Percentiles rank a stretch among this genome's conserved stretches.
These are phyloP conservation scores for Phyllosticta ampelicida DNA, from an alignment of 2,329 filamentous ascomycete species.

Conservation along the genomic window DNA sequence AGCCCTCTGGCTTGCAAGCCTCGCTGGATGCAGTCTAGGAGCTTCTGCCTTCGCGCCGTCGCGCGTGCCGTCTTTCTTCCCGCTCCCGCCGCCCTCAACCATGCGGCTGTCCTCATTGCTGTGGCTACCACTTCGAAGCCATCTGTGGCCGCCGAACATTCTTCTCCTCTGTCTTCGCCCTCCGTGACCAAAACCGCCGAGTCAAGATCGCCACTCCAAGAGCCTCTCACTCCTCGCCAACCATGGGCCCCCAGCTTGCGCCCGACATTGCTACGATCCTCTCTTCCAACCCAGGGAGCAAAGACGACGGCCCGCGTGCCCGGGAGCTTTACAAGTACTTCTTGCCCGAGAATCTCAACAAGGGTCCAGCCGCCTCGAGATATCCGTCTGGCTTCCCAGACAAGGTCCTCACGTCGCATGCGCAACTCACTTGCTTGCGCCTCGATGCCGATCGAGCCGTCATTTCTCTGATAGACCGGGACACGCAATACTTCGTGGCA, in stretches of 20 bases:
- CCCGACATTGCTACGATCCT: not conserved
- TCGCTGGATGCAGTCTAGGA: not conserved
- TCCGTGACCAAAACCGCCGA: not conserved
- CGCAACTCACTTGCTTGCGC: conserved; percentile 27
- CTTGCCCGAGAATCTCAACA: conserved; percentile 12
- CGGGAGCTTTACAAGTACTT: conserved; percentile 23
- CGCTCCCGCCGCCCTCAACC: not conserved
- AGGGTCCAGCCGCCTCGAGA: not conserved
- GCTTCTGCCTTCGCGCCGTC: not conserved
- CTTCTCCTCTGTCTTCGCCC: not conserved
- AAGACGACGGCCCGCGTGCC: conserved; percentile 13
- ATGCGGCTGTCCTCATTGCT: not conserved
- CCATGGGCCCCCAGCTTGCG: not conserved
- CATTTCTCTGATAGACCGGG: conserved; percentile 38
- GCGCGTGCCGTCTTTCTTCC: not conserved
- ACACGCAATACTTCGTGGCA: conserved; percentile 40
- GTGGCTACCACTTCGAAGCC: not conserved
- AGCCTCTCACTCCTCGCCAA: not conserved
- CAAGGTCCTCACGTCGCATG: conserved; percentile 24
- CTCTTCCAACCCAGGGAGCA: not conserved
- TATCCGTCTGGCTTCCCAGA: conserved; percentile 14
- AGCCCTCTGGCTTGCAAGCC: not conserved
- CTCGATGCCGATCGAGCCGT: conserved; percentile 26
- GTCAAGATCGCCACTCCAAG: not conserved
- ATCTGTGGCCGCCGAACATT: not conserved